Base-by-base conservation (phyloP, 495 filamentous ascomycete species). In the Aspergillus coremiiformis region DNA sequence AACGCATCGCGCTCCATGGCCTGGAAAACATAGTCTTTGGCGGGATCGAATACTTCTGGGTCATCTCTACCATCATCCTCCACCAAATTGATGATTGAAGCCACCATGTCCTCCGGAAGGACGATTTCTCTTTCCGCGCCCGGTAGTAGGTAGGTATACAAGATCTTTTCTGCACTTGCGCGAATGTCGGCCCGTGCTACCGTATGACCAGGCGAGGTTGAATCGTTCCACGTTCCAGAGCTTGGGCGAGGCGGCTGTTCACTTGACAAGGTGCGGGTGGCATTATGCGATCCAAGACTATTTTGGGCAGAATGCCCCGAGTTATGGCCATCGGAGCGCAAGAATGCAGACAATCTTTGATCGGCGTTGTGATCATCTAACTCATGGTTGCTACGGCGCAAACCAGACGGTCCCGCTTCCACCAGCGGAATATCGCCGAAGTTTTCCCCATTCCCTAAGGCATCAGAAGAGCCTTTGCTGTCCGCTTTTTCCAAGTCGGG, bases 1-100 rank as follows among this genome's bases (percentile, higher is more conserved):
- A 96, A 98, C 12, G 93, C 93, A 70, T 97, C 93, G 37, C 94
- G 84, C 69, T 99, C 93, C 94, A 99, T 99, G 3, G 93, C 93
- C 64, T 97, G 94, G 69, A 96, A 99, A 42, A 96, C 92, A 65
- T 97, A 99, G 71, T 99, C 94, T 69, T 97, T 97, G 22, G 93
- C 93, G 2, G 86, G 84, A 64, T 96, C 92, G 56, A 99, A 99
- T 10, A 99, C 83, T 64, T 97, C 93, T 1, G 93, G 93, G 63
- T 99, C 93, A 57, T 96, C 94, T 60, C 93, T 83, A 39, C 86
- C 86, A 49, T 86, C 81, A 49, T 92, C 84, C 66, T 99, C 93
- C 49, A 99, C 90, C 14, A 85, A 76, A 39, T 82, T 77, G 32
- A 86, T 89, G 53, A 96, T 88, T 5, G 87, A 80, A 23, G 84